Base-by-base conservation (phyloP, 2,329 filamentous ascomycete genomes). In the Trichoderma sp. region DNA sequence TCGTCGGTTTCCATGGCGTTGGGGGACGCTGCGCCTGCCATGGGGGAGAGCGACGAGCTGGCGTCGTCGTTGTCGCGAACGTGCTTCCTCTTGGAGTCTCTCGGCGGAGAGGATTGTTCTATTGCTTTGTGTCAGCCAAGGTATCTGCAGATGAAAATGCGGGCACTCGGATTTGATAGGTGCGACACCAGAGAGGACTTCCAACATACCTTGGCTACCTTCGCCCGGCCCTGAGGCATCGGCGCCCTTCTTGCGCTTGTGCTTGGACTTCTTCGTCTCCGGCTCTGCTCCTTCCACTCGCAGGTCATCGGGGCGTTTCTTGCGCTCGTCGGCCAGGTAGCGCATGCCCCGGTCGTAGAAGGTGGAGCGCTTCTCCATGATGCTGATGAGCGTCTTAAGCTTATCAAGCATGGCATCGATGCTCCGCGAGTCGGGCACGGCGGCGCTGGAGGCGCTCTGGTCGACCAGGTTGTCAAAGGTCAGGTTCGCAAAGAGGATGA, bases 211-310 rank as follows among this genome's bases (percentile, higher is more conserved):
- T 55, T 69, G 67, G 51, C 71, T 73, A 51, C 70, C 71, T 34
- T 71, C 75, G 67, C 90, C 87, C 9, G 85, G 82, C 66, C 81
- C 81, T 39, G 85, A 78, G 62, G 76, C 81, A 65, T 88, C 87
- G 7, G 85, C 80, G 26, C 89, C 90, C 78, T 92, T 93, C 74
- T 90, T 88, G 80, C 91, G 93, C 82, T 91, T 93, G 69, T 90
- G 83, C 75, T 93, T 93, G 26, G 81, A 78, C 73, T 85, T 84
- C 71, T 85, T 85, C 24, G 78, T 76, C 60, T 82, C 80, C 67
- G 80, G 80, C 51, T 85, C 83, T 45, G 41, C 26, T 30, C 76
- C 82, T 61, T 81, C 73, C 67, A 69, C 80, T 71, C 81, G 81
- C 66, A 78, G 79, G 61, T 88, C 84, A 64, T 87, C 84, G 39